Conservation (phyloP, 495 filamentous ascomycete species). For the Pseudoneurospora amorphoporcata region DNA sequence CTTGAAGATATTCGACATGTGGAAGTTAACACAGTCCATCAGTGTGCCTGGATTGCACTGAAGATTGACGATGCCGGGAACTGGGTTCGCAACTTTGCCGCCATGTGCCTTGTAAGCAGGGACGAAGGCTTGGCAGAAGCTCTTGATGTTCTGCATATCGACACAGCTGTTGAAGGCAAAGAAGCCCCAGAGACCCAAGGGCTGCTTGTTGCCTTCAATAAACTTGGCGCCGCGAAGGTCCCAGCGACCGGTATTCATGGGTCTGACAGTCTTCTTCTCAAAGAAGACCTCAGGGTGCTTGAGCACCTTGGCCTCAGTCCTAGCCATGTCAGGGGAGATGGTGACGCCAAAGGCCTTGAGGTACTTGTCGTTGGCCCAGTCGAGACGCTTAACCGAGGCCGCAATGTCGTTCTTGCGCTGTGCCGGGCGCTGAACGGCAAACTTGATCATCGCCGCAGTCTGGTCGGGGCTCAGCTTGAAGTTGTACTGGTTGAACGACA, state of each 20-base stretch:
- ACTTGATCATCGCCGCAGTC: constrained; percentile 80
- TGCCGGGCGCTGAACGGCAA: constrained; percentile 55
- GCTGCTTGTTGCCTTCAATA: constrained; percentile 41
- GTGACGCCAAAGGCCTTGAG: constrained; percentile 58
- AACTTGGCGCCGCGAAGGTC: constrained; percentile 76
- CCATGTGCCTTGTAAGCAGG: constrained; percentile 61
- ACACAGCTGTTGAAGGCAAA: constrained; percentile 17
- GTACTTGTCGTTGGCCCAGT: constrained; percentile 58
- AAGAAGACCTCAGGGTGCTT: constrained; percentile 61
- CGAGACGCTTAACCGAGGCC: constrained; percentile 52
- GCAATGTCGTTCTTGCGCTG: constrained; percentile 51
- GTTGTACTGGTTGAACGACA: constrained; percentile 60
- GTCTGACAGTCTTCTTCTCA: constrained; percentile 37
- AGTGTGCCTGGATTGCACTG: not conserved
- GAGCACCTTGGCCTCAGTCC: constrained; percentile 60
- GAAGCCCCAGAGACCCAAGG: constrained; percentile 64
- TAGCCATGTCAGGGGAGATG: constrained; percentile 50
- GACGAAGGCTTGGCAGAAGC: constrained; percentile 51
- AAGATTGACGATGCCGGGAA: constrained; percentile 9
- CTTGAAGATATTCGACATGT: not conserved
- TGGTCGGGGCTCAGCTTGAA: constrained; percentile 64
- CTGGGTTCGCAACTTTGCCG: constrained; percentile 42
- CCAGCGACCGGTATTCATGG: constrained; percentile 63
- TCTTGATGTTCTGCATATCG: constrained; percentile 33
- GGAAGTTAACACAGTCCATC: not conserved